These are phyloP conservation scores for Sutorius eximius DNA, from an alignment of 1,284 basidiomycete genomes.

Conservation along the genomic window DNA sequence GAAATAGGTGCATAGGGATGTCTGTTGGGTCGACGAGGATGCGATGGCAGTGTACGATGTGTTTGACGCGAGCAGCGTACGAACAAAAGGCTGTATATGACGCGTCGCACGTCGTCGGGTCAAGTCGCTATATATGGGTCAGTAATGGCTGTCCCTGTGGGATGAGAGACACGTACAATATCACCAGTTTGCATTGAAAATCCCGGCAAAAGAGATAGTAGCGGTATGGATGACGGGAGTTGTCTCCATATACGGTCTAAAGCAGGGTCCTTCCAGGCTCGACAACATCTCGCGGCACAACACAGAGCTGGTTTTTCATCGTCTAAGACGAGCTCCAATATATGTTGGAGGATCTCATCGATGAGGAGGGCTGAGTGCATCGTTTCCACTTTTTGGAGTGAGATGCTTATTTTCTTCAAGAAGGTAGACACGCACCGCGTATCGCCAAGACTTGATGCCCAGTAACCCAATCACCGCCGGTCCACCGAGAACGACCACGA, in stretches of 20 bases:
- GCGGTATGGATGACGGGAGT: constrained; percentile 45
- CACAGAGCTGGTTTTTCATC: constrained; percentile 32
- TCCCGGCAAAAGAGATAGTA: constrained; percentile 46
- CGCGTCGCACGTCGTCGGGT: constrained; percentile 1
- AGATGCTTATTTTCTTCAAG: neutral
- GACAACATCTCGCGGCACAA: constrained; percentile 43
- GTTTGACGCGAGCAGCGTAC: constrained; percentile 50
- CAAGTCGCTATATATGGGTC: constrained; percentile 17
- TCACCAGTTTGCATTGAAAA: constrained; percentile 8
- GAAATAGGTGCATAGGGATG: constrained; percentile 25
- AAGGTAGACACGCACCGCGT: constrained; percentile 7
- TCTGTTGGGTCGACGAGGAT: constrained; percentile 28
- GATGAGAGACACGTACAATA: constrained; percentile 12
- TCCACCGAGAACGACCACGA: neutral
- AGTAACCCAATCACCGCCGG: neutral
- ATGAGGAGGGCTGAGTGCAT: constrained; percentile 54
- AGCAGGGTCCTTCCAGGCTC: constrained; percentile 58
- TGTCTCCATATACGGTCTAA: constrained; percentile 53
- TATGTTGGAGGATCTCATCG: constrained; percentile 50
- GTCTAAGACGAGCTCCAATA: constrained; percentile 41
- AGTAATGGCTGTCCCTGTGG: neutral
- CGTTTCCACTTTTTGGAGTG: neutral
- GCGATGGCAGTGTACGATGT: constrained; percentile 40
- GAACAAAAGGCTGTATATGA: constrained; percentile 37
- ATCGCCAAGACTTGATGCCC: neutral